phyloP scores from a whole-genome alignment of 768 basidiomycete species.

The Boletus rubroflammeus region DNA sequence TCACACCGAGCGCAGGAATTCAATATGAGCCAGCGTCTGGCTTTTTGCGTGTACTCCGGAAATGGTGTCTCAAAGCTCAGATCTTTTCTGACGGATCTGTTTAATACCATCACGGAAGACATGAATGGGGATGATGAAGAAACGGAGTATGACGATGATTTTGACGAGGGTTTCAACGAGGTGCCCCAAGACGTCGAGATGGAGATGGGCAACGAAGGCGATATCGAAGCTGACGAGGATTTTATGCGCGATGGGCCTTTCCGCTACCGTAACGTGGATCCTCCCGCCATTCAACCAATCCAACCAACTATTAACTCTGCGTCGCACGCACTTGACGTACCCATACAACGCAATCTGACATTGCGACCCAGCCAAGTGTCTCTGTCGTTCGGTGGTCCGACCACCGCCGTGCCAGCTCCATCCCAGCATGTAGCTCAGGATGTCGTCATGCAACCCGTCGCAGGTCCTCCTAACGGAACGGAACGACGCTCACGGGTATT shows the following conservation, averaged over 20 bases:
- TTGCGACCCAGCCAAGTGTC: conserved; percentile 19
- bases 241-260: conserved; percentile 32
- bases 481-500: conserved; percentile 40
- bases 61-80: conserved; percentile 84
- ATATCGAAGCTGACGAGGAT: conserved; percentile 48
- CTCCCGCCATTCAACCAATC: conserved; percentile 8
- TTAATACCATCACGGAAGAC: conserved; percentile 69
- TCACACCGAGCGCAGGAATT: conserved; percentile 61
- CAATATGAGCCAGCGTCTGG: conserved; percentile 79
- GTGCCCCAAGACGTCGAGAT: conserved; percentile 30
- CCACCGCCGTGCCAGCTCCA: neutral
- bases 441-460: conserved; percentile 33
- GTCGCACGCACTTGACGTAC: conserved; percentile 22
- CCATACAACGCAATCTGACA: conserved; percentile 30
- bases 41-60: conserved; percentile 97
- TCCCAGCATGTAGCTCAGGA: conserved; percentile 15
- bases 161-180: conserved; percentile 35
- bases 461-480: conserved; percentile 37
- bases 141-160: conserved; percentile 57
- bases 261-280: conserved; percentile 22
- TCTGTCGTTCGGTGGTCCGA: conserved; percentile 7
- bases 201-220: conserved; percentile 35
- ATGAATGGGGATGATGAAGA: conserved; percentile 64
- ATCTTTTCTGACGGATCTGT: conserved; percentile 70
- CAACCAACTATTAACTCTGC: conserved; percentile 11